phyloP scores from a whole-genome alignment of 2,329 filamentous ascomycete genomes.

The Ceratocystis colombiana region DNA sequence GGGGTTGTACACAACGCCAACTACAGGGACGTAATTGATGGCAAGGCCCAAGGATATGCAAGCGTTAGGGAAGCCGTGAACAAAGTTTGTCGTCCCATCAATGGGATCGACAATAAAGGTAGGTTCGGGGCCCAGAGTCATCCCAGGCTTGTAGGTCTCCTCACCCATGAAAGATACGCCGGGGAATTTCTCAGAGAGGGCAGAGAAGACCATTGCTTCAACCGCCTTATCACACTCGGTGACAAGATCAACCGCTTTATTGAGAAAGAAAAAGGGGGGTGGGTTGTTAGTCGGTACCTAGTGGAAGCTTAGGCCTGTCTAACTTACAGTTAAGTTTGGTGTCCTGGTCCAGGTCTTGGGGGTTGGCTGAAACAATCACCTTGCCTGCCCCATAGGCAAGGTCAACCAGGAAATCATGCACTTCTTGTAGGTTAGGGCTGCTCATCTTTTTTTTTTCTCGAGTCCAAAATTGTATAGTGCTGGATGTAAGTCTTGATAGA shows the following conservation, averaged over 20 bases:
- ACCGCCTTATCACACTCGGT: conserved; percentile 59
- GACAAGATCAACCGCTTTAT: conserved; percentile 54
- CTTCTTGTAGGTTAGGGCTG: conserved; percentile 48
- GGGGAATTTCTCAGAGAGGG: conserved; percentile 45
- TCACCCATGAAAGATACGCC: conserved; percentile 59
- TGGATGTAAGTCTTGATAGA: too few relatives aligned
- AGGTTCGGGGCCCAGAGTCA: conserved; percentile 51
- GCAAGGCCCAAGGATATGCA: conserved; percentile 68
- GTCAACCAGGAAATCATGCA: conserved; percentile 51
- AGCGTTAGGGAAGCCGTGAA: conserved; percentile 64
- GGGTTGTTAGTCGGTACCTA: conserved; percentile 15
- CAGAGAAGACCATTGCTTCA: conserved; percentile 49
- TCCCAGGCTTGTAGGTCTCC: conserved; percentile 63
- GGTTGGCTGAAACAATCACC: conserved; percentile 54
- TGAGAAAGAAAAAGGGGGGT: conserved; percentile 15
- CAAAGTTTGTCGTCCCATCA: conserved; percentile 73
- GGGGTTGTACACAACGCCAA: conserved; percentile 74
- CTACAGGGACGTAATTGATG: conserved; percentile 48
- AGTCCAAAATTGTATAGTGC: not conserved
- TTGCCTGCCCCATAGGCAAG: conserved; percentile 54
- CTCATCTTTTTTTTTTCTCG: conserved; percentile 37
- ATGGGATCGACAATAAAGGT: conserved; percentile 78
- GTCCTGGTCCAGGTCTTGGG: conserved; percentile 45
- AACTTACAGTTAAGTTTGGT: conserved; percentile 55
- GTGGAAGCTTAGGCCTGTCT: not conserved